A percentile compares a stretch with the other conserved stretches of the same genome.
phyloP scores from a whole-genome alignment of 495 filamentous ascomycete genomes.

The Penicillium bialowiezense region DNA sequence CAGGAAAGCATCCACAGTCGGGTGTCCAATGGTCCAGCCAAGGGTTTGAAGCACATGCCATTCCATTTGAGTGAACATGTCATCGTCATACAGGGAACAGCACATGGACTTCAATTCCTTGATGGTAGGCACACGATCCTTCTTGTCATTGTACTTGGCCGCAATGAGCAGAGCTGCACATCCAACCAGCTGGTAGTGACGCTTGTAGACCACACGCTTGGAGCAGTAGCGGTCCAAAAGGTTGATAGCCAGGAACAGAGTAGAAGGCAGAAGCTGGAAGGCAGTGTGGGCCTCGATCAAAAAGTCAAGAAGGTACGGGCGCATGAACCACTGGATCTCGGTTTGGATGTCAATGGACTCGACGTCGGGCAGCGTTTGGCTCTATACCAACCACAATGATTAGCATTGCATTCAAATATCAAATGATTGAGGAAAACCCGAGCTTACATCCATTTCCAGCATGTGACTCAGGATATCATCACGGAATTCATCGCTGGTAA shows the following conservation, averaged over 20 bases:
- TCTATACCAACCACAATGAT: constrained; percentile 48
- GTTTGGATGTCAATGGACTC: constrained; percentile 98
- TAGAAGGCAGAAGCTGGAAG: constrained; percentile 91
- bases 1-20: constrained; percentile 90
- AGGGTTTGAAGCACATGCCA: constrained; percentile 99
- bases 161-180: constrained; percentile 95
- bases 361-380: constrained; percentile 88
- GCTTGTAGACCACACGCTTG: constrained; percentile 96
- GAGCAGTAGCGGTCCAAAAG: constrained; percentile 97
- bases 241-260: constrained; percentile 93
- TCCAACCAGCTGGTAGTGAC: constrained; percentile 96
- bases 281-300: constrained; percentile 94
- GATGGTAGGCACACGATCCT: constrained; percentile 94
- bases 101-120: constrained; percentile 98
- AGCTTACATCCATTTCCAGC: constrained; percentile 89
- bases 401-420: constrained; percentile 7
- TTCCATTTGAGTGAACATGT: constrained; percentile 99
- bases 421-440: not conserved
- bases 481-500: constrained; percentile 82
- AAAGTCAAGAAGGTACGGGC: constrained; percentile 97
- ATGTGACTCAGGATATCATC: constrained; percentile 92
- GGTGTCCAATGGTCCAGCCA: constrained; percentile 92
- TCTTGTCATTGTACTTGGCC: constrained; percentile 97
- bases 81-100: constrained; percentile 95
- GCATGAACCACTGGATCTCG: constrained; percentile 99